Conservation (phyloP, 495 filamentous ascomycete genomes). For the Chaetomium tenue region DNA sequence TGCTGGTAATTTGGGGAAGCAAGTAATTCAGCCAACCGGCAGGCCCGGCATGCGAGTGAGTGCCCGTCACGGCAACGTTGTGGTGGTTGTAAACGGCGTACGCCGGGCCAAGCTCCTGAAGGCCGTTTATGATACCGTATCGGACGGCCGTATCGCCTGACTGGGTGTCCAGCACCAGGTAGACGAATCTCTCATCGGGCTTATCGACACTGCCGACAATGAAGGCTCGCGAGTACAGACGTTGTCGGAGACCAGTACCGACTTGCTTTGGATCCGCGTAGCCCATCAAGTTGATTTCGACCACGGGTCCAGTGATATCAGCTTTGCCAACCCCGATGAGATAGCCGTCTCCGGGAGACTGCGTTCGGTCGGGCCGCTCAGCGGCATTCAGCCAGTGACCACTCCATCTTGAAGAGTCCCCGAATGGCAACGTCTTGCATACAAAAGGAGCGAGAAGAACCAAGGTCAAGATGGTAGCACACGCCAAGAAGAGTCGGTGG, state of each 20-base stretch:
- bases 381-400: neutral
- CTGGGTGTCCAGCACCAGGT: slow-evolving; percentile 83
- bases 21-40: slow-evolving; percentile 96
- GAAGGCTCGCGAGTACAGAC: slow-evolving; percentile 87
- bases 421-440: neutral
- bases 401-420: neutral
- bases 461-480: neutral
- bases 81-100: slow-evolving; percentile 74
- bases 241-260: slow-evolving; percentile 83
- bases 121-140: slow-evolving; percentile 75
- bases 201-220: slow-evolving; percentile 71
- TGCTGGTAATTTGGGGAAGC: slow-evolving; percentile 87
- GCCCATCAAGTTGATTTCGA: slow-evolving; percentile 88
- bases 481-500: neutral
- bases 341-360: slow-evolving; percentile 53
- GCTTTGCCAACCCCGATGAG: slow-evolving; percentile 89
- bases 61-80: slow-evolving; percentile 89
- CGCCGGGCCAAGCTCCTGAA: slow-evolving; percentile 62
- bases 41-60: slow-evolving; percentile 90
- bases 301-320: slow-evolving; percentile 95
- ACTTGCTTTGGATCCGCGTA: slow-evolving; percentile 87
- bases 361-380: neutral
- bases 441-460: neutral
- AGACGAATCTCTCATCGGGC: slow-evolving; percentile 74
- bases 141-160: slow-evolving; percentile 89